phyloP scores from a whole-genome alignment of 345 rosid genomes.

The Viola odorata region DNA sequence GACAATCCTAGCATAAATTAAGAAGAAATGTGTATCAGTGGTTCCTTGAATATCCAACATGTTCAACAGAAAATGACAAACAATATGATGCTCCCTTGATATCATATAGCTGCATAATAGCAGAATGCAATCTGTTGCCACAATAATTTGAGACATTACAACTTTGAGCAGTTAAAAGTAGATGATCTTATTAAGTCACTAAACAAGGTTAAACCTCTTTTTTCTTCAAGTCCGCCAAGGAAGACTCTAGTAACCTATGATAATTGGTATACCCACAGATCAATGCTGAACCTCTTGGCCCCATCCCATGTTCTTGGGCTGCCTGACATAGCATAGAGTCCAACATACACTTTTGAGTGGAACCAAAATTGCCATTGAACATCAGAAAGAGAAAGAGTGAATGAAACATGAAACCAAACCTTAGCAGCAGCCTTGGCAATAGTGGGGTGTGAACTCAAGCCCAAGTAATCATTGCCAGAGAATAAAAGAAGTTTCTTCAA shows the following conservation, averaged over 20 bases:
- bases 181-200: no score
- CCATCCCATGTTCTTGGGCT: conserved; percentile 84
- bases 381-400: not conserved
- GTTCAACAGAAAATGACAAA: not conserved
- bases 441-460: conserved; percentile 86
- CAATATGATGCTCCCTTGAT: no score
- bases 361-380: no score
- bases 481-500: conserved; percentile 70
- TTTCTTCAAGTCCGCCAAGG: conserved; percentile 82
- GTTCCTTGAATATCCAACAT: not conserved
- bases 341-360: no score
- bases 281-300: conserved; percentile 94
- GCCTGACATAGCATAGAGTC: conserved; percentile 44
- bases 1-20: conserved; percentile 68
- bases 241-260: conserved; percentile 73
- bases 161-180: not conserved
- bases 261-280: conserved; percentile 88
- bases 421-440: conserved; percentile 68
- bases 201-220: conserved; percentile 54
- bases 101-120: no score
- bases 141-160: not conserved
- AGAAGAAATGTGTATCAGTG: conserved; percentile 28
- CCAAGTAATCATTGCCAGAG: conserved; percentile 97
- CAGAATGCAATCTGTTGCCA: no score
- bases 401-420: no score